Conservation (phyloP, 768 basidiomycete species). For the Lactarius sanguifluus region DNA sequence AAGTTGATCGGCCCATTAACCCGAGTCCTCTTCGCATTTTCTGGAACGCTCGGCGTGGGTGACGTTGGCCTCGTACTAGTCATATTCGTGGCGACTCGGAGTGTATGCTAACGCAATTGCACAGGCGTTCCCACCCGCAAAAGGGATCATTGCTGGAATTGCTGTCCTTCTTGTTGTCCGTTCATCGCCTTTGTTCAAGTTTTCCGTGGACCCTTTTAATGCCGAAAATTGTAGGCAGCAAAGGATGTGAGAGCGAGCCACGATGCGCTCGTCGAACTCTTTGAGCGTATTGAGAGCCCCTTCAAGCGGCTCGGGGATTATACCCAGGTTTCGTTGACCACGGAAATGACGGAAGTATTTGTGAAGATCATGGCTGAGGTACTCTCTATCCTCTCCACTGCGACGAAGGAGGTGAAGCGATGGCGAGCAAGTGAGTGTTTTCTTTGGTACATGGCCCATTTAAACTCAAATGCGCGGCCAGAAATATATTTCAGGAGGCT, state of each 20-base stretch:
- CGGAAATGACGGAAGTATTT: background rate
- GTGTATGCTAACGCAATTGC: background rate
- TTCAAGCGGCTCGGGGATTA: background rate
- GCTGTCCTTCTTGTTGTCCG: background rate
- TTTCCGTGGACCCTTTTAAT: no score
- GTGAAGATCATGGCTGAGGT: conserved; percentile 1
- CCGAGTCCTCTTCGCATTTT: background rate
- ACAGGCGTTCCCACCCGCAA: background rate
- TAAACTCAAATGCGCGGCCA: background rate
- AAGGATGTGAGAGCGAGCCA: conserved; percentile 1
- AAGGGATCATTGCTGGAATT: background rate
- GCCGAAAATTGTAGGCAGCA: background rate
- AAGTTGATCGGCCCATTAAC: background rate
- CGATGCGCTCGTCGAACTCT: background rate
- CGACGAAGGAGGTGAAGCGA: background rate
- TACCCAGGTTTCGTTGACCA: background rate
- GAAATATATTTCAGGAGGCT: background rate
- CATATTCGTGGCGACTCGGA: background rate
- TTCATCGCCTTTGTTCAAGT: background rate
- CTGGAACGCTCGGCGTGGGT: background rate
- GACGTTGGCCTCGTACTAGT: background rate
- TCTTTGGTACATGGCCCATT: background rate
- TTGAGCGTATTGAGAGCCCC: background rate
- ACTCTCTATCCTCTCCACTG: background rate
- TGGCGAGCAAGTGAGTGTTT: background rate